These are phyloP conservation scores for Penicillium sp. DNA, from an alignment of 2,329 filamentous ascomycete genomes.

Conservation along the genomic window DNA sequence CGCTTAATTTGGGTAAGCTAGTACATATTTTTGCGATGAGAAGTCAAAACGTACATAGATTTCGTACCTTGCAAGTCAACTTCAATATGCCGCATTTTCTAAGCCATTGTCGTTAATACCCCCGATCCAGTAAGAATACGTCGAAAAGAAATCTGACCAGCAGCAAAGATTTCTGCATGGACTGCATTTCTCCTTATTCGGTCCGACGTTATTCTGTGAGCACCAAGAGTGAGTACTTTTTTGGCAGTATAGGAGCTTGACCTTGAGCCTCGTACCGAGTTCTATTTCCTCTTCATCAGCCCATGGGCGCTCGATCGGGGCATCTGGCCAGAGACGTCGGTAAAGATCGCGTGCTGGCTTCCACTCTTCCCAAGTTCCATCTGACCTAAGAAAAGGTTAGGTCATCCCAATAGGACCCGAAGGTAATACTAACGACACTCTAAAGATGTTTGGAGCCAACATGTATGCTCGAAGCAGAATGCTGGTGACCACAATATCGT, in stretches of 20 bases:
- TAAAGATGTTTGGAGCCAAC: conserved; percentile 13
- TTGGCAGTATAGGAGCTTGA: too few species aligned
- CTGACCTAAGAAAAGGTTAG: conserved; percentile 5
- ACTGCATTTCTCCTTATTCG: too few species aligned
- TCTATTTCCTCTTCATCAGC: background rate
- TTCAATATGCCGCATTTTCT: too few species aligned
- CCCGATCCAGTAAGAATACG: too few species aligned
- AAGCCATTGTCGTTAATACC: too few species aligned
- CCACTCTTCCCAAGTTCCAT: conserved; percentile 9
- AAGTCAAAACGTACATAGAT: too few species aligned
- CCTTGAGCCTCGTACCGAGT: background rate
- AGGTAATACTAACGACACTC: background rate
- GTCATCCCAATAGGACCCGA: too few species aligned
- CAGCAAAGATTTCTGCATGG: too few species aligned
- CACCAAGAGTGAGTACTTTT: background rate
- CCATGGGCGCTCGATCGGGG: background rate
- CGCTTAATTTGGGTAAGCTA: background rate
- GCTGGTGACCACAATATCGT: conserved; percentile 19
- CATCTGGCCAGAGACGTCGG: conserved; percentile 2
- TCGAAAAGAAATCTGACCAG: too few species aligned
- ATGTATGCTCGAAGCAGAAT: conserved; percentile 18
- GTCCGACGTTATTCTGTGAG: background rate
- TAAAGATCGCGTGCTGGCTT: conserved; percentile 1
- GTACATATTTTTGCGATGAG: background rate
- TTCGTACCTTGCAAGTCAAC: too few species aligned